A percentile compares a stretch with the other conserved stretches of the same genome.
Conservation (phyloP, 176 grass and related monocot species). For the Dactylis glomerata region DNA sequence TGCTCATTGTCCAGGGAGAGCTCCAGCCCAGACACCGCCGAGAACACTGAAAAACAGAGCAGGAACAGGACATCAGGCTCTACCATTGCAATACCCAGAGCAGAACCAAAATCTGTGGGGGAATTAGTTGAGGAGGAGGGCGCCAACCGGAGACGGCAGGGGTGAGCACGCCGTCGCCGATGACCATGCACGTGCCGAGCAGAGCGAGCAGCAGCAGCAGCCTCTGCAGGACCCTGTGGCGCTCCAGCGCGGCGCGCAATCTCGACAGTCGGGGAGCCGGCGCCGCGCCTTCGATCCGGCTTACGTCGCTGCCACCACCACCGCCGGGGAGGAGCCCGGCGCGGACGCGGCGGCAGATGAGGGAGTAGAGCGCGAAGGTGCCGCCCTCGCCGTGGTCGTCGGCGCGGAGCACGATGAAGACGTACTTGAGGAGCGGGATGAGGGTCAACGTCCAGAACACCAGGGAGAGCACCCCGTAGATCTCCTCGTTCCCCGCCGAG, state of each 20-base stretch:
- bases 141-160: constrained; percentile 71
- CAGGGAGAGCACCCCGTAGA: constrained; percentile 91
- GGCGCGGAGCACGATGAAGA: constrained; percentile 79
- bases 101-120: background rate
- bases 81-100: background rate
- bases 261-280: background rate
- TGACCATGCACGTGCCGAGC: constrained; percentile 90
- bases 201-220: constrained; percentile 67
- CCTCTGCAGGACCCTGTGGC: constrained; percentile 63
- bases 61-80: background rate
- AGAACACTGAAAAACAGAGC: no score
- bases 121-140: background rate
- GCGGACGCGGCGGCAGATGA: constrained; percentile 72
- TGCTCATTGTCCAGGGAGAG: no score
- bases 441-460: constrained; percentile 99
- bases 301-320: constrained; percentile 23
- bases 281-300: background rate
- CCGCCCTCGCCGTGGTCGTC: constrained; percentile 91
- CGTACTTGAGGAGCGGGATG: constrained; percentile 85
- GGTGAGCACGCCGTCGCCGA: constrained; percentile 94
- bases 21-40: no score
- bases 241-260: constrained; percentile 53
- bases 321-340: constrained; percentile 52
- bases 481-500: constrained; percentile 87
- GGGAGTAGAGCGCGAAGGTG: constrained; percentile 95